These are phyloP conservation scores for Leucosporidium scottii DNA, from an alignment of 768 basidiomycete genomes.

Conservation along the genomic window DNA sequence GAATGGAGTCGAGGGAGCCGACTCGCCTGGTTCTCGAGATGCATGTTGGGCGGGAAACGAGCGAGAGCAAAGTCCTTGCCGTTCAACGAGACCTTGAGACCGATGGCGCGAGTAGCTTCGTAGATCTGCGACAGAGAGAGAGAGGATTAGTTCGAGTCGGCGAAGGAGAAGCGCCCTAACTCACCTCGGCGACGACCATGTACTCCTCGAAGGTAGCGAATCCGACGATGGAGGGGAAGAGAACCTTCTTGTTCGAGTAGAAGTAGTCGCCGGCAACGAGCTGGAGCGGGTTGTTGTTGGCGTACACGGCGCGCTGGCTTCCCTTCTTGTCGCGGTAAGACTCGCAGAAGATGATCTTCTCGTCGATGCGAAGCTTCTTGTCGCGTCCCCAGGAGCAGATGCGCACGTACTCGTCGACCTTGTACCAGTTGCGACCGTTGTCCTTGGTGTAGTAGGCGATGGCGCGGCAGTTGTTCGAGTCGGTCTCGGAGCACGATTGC, in stretches of 20 bases:
- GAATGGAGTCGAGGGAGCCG: neutral
- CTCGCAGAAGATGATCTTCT: constrained; percentile 86
- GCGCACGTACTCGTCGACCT: constrained; percentile 75
- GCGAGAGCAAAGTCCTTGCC: constrained; percentile 77
- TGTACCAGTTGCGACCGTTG: constrained; percentile 68
- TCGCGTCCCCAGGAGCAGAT: constrained; percentile 92
- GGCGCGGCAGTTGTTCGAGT: constrained; percentile 57
- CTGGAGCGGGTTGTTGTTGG: constrained; percentile 58
- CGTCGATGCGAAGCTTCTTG: constrained; percentile 66
- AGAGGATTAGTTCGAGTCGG: neutral
- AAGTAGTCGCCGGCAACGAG: constrained; percentile 69
- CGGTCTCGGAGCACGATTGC: constrained; percentile 52
- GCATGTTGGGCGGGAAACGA: constrained; percentile 82
- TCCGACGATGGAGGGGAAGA: constrained; percentile 84
- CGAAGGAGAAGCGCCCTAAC: constrained; percentile 33
- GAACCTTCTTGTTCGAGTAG: constrained; percentile 60
- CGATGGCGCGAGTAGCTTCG: constrained; percentile 52
- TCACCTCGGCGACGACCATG: constrained; percentile 85
- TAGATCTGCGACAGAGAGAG: constrained; percentile 40
- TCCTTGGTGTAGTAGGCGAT: constrained; percentile 67
- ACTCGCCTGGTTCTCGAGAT: constrained; percentile 79
- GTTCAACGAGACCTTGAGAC: constrained; percentile 80
- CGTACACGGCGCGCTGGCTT: constrained; percentile 55
- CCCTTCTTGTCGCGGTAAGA: constrained; percentile 74
- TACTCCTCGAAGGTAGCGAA: constrained; percentile 97